phyloP scores from a whole-genome alignment of 2,329 filamentous ascomycete genomes.

The Diplodia mutila region DNA sequence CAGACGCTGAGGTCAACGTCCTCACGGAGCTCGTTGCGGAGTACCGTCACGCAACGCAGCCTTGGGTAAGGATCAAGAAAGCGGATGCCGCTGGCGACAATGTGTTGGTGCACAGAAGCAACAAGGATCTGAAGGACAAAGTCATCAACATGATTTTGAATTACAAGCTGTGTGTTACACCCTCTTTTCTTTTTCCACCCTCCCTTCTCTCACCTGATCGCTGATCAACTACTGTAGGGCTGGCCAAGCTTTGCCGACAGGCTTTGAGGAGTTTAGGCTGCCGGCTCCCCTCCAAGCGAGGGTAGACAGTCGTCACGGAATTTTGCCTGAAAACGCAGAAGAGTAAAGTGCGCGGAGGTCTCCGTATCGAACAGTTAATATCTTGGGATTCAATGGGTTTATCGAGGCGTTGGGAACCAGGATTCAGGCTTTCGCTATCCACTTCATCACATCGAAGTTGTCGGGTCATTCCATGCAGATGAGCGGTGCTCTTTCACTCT shows the following conservation, averaged over 20 bases:
- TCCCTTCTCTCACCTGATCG: neutral
- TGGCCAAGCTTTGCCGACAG: neutral
- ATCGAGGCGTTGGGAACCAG: neutral
- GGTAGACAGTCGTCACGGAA: neutral
- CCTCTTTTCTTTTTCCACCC: no score
- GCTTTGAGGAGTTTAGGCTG: neutral
- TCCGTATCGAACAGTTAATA: neutral
- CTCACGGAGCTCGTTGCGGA: neutral
- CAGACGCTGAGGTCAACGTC: neutral
- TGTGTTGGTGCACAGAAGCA: conserved; percentile 44
- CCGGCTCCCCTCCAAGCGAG: neutral
- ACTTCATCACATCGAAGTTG: neutral
- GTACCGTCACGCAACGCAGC: neutral
- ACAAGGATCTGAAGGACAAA: conserved; percentile 58
- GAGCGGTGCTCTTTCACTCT: neutral
- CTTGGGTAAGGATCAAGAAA: conserved; percentile 4
- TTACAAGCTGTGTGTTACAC: conserved; percentile 44
- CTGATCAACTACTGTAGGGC: neutral
- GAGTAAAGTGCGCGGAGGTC: neutral
- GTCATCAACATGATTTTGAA: conserved; percentile 45
- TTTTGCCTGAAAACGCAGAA: neutral
- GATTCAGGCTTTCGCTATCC: neutral
- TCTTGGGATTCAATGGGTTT: neutral
- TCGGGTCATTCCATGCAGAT: neutral
- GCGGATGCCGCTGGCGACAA: neutral